Evolutionary conservation across 139 green algal genomes (phyloP).

Genomic region (Picochlorum costavermella): DNA sequence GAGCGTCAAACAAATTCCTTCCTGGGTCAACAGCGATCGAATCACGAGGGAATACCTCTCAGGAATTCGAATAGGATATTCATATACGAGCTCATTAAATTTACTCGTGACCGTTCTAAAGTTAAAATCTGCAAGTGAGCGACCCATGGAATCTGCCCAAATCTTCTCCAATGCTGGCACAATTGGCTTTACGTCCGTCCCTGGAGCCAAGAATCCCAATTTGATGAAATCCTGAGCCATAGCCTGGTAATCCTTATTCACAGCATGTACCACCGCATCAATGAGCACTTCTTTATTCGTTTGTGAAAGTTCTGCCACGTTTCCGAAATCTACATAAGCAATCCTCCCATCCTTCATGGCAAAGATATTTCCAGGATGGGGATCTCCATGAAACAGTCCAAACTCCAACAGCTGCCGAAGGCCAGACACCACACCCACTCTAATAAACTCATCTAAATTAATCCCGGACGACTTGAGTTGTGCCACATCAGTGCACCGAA

Average conservation of each 20-base stretch:
- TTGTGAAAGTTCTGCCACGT: constrained; percentile 85
- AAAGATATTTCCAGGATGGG: constrained; percentile 95
- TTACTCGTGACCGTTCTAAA: constrained; percentile 94
- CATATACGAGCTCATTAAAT: constrained; percentile 98
- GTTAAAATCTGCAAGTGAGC: constrained; percentile 89
- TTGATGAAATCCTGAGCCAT: constrained; percentile 96
- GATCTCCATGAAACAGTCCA: constrained; percentile 97
- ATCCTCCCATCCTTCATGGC: constrained; percentile 93
- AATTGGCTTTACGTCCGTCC: constrained; percentile 88
- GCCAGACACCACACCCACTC: constrained; percentile 80
- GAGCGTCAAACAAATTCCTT: constrained; percentile 98
- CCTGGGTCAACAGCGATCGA: constrained; percentile 57
- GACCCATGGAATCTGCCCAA: constrained; percentile 81
- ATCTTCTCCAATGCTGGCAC: constrained; percentile 94
- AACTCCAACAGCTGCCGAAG: constrained; percentile 97
- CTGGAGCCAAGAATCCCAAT: constrained; percentile 84
- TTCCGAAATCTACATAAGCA: constrained; percentile 99
- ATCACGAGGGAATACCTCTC: constrained; percentile 97
- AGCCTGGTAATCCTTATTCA: constrained; percentile 94
- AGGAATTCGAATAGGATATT: constrained; percentile 98
- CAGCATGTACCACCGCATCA: constrained; percentile 95
- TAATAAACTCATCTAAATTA: constrained; percentile 82
- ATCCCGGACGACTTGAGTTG: constrained; percentile 55
- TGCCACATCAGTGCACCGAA: constrained; percentile 78
- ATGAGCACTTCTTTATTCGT: constrained; percentile 65